Evolutionary conservation across 305 asterid genomes (phyloP).

Genomic region (Nicotiana rustica): DNA sequence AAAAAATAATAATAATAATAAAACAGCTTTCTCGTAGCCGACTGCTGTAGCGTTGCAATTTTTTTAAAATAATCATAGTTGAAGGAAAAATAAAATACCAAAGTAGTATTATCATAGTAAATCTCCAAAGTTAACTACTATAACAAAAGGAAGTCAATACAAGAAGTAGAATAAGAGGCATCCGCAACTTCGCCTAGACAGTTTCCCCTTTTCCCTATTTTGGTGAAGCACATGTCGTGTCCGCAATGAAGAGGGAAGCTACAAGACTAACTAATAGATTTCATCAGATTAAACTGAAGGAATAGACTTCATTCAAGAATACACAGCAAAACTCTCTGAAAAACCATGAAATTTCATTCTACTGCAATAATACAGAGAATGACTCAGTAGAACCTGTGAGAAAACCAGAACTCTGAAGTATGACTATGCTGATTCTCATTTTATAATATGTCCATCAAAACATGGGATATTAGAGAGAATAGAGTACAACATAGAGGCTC

Average conservation of each 20-base stretch:
- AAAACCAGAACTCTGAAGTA: not conserved
- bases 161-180: not conserved
- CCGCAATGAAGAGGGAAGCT: not conserved
- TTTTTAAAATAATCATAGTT: not conserved
- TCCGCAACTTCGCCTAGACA: not conserved
- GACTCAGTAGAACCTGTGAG: not conserved
- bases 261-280: not conserved
- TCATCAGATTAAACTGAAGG: not conserved
- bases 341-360: constrained; percentile 13
- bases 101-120: too few species aligned
- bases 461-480: not conserved
- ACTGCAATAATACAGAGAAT: constrained; percentile 10
- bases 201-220: not conserved
- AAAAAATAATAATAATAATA: too few species aligned
- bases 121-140: not conserved
- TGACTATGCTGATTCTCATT: not conserved
- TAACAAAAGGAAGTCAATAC: not conserved
- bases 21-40: not conserved
- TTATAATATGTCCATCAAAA: not conserved
- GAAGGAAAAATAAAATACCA: too few species aligned
- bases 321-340: not conserved
- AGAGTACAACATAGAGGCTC: not conserved
- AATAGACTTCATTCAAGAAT: not conserved
- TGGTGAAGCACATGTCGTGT: not conserved
- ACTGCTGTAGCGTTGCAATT: not conserved